Conservation (phyloP, 2,329 filamentous ascomycete genomes). For the Stachybotrys chlorohalonatus region DNA sequence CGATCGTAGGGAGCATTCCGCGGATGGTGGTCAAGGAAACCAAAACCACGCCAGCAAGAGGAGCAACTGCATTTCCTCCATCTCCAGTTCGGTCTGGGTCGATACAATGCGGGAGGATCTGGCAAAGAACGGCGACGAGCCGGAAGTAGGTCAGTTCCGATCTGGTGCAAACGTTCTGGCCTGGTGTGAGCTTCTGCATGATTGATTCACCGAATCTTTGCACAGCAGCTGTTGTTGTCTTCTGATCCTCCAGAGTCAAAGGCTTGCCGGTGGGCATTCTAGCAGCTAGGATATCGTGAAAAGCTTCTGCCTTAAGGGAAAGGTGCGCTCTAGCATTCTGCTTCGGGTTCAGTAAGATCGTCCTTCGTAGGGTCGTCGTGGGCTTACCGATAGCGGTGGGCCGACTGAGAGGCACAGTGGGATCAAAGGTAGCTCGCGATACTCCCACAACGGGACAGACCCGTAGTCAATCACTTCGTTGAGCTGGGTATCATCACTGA, state of each 20-base stretch:
- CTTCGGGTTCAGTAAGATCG: slow-evolving; percentile 4
- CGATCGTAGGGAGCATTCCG: slow-evolving; percentile 5
- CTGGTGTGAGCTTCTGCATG: slow-evolving; percentile 24
- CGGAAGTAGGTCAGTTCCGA: slow-evolving; percentile 36
- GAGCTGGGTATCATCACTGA: slow-evolving; percentile 28
- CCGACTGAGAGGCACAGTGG: slow-evolving; percentile 39
- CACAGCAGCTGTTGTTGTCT: slow-evolving; percentile 33
- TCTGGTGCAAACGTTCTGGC: slow-evolving; percentile 23
- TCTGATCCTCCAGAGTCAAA: slow-evolving; percentile 25
- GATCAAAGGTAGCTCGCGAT: slow-evolving; percentile 24
- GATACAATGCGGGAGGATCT: slow-evolving; percentile 19
- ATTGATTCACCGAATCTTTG: slow-evolving; percentile 32
- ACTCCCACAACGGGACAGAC: slow-evolving; percentile 39
- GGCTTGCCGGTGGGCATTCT: slow-evolving; percentile 41
- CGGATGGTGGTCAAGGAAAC: slow-evolving; percentile 16
- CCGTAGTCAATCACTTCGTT: slow-evolving; percentile 41
- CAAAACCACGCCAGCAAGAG: slow-evolving; percentile 16
- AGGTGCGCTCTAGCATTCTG: slow-evolving; percentile 43
- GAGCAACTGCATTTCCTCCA: slow-evolving; percentile 13
- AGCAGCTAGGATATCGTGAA: slow-evolving; percentile 39
- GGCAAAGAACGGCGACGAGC: slow-evolving; percentile 29
- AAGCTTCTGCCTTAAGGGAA: slow-evolving; percentile 38
- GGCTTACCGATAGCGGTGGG: slow-evolving; percentile 39
- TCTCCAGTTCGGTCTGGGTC: slow-evolving; percentile 12
- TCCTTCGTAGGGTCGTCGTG: neutral